A percentile compares a stretch with the other conserved stretches of the same genome.
phyloP scores from a whole-genome alignment of 2,329 filamentous ascomycete species.

The Calonectria pauciramosa region DNA sequence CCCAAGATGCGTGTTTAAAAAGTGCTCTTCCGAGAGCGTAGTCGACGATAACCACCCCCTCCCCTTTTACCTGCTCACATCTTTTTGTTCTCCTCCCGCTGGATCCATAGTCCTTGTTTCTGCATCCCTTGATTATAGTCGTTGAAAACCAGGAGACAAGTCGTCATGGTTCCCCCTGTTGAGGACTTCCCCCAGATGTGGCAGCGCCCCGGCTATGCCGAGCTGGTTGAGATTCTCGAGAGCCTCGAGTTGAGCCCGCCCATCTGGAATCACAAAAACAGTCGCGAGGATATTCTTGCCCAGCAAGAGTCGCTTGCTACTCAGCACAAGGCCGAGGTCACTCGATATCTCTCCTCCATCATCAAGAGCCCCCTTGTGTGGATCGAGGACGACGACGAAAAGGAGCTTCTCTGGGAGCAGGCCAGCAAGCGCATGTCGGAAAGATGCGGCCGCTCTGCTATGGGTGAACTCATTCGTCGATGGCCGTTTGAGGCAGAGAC shows the following conservation, averaged over 20 bases:
- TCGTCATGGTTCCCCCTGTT: slow-evolving; percentile 50
- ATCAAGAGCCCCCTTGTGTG: slow-evolving; percentile 77
- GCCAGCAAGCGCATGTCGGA: slow-evolving; percentile 87
- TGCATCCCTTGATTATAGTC: not conserved
- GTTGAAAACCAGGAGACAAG: not conserved
- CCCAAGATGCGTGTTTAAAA: slow-evolving; percentile 29
- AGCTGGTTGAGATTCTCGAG: slow-evolving; percentile 76
- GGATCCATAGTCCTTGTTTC: not conserved
- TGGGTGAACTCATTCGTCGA: slow-evolving; percentile 68
- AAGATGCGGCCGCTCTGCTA: slow-evolving; percentile 80
- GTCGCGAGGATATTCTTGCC: slow-evolving; percentile 57
- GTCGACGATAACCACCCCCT: slow-evolving; percentile 5
- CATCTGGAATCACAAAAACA: slow-evolving; percentile 71
- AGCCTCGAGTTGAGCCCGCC: slow-evolving; percentile 76
- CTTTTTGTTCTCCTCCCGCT: not conserved
- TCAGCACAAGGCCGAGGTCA: slow-evolving; percentile 65
- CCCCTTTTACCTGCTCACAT: not conserved
- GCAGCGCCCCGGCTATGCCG: slow-evolving; percentile 76
- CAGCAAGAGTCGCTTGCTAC: slow-evolving; percentile 57
- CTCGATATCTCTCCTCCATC: slow-evolving; percentile 77
- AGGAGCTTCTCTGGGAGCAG: slow-evolving; percentile 80
- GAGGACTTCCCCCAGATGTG: slow-evolving; percentile 86
- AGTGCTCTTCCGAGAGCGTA: slow-evolving; percentile 24
- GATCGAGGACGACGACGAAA: slow-evolving; percentile 76
- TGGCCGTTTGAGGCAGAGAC: slow-evolving; percentile 63